Conservation (phyloP, 176 grass and related monocot genomes). For the Hyparrhenia diplandra region DNA sequence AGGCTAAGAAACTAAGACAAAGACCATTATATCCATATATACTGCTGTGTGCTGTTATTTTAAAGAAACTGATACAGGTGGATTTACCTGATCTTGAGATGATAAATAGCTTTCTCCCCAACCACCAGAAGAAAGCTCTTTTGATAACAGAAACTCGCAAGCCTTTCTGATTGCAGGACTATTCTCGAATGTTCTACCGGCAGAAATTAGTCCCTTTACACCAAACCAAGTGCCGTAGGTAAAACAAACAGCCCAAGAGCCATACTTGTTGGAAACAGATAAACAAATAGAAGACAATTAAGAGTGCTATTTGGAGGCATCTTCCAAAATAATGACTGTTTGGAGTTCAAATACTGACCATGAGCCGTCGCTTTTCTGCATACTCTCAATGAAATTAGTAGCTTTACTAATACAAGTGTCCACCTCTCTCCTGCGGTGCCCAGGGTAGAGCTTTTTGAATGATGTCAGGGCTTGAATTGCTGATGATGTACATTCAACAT, state of each 20-base stretch:
- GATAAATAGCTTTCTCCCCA: conserved; percentile 99
- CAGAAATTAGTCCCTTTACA: conserved; percentile 63
- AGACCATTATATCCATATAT: no score
- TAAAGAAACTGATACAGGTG: neutral
- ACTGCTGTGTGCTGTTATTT: neutral
- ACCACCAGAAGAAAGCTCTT: conserved; percentile 77
- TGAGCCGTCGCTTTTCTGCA: conserved; percentile 66
- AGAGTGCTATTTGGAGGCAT: neutral
- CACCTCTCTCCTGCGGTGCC: conserved; percentile 58
- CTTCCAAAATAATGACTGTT: neutral
- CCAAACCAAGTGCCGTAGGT: conserved; percentile 90
- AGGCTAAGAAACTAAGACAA: no score
- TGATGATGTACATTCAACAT: conserved; percentile 48
- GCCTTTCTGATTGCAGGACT: conserved; percentile 67
- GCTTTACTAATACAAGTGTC: conserved; percentile 67
- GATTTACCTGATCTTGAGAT: conserved; percentile 68
- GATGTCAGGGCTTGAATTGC: conserved; percentile 62
- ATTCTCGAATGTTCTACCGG: conserved; percentile 62
- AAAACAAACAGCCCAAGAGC: conserved; percentile 95
- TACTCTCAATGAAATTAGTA: conserved; percentile 53
- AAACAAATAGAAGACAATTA: conserved; percentile 8
- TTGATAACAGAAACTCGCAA: conserved; percentile 79
- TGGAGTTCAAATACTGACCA: conserved; percentile 49
- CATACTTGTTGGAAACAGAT: conserved; percentile 52
- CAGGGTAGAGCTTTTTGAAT: conserved; percentile 82